Percentiles rank a stretch among this genome's conserved stretches.
Evolutionary conservation across 176 grass and related monocot genomes (phyloP).

Genomic region (Oryza meridionalis): DNA sequence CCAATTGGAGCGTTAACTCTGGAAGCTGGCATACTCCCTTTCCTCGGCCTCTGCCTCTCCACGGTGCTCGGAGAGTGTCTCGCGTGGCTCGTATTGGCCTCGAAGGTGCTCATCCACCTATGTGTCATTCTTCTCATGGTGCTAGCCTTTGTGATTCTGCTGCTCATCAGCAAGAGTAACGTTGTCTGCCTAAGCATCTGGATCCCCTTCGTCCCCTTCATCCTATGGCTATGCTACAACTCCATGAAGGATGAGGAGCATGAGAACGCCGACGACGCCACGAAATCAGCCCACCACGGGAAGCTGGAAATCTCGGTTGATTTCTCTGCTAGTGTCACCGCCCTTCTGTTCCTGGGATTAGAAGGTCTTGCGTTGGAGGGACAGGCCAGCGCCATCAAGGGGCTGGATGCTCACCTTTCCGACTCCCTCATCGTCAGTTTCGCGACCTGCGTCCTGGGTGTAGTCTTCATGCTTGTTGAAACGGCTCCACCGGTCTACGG

Average conservation of each 20-base stretch:
- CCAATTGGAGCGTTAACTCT: neutral
- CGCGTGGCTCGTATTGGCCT: neutral
- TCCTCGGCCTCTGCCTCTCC: neutral
- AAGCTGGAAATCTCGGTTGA: neutral
- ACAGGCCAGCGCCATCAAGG: neutral
- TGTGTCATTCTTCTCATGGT: neutral
- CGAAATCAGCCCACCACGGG: neutral
- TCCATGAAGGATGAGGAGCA: neutral
- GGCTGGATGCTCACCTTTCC: neutral
- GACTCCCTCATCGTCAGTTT: neutral
- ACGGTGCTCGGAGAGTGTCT: neutral
- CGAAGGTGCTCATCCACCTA: neutral
- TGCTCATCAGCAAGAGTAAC: neutral
- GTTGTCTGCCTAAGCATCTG: neutral
- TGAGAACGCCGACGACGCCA: neutral
- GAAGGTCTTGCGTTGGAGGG: slow-evolving; percentile 26
- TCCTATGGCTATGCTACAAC: neutral
- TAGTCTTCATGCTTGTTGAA: neutral
- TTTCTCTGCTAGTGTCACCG: neutral
- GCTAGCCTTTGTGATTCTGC: neutral
- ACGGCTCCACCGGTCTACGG: neutral
- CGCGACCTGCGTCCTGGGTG: neutral
- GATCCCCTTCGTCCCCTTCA: neutral
- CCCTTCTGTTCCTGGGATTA: slow-evolving; percentile 25
- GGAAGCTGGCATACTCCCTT: neutral